phyloP scores from a whole-genome alignment of 139 green algal species.

The Raphidocelis subcapitata region DNA sequence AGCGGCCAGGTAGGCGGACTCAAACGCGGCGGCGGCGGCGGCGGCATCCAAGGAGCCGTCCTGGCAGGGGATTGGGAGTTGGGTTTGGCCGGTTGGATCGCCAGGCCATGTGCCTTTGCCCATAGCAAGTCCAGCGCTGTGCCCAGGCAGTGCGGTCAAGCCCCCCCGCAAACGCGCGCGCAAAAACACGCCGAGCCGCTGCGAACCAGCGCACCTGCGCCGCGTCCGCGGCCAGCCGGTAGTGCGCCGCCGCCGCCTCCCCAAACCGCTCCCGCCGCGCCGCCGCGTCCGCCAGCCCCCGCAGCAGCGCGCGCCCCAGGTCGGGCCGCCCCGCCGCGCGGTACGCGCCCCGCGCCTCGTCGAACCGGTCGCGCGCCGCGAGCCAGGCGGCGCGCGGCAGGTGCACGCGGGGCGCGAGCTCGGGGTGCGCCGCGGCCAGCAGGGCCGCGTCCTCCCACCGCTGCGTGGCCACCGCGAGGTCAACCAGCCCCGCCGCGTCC shows the following conservation, averaged over 20 bases:
- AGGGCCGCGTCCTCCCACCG: slow-evolving; percentile 75
- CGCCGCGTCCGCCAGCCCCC: slow-evolving; percentile 60
- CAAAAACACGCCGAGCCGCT: background rate
- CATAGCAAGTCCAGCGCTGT: too few relatives aligned
- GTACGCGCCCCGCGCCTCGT: slow-evolving; percentile 56
- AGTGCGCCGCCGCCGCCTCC: slow-evolving; percentile 65
- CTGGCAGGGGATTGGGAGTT: too few relatives aligned
- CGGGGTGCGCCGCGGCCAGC: slow-evolving; percentile 54
- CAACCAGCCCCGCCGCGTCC: slow-evolving; percentile 37
- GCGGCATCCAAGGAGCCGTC: background rate
- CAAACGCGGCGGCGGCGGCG: slow-evolving; percentile 32
- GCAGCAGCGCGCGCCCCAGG: slow-evolving; percentile 18
- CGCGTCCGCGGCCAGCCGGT: slow-evolving; percentile 64
- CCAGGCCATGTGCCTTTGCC: too few relatives aligned
- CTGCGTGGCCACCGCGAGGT: slow-evolving; percentile 47
- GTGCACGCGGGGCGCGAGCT: slow-evolving; percentile 42
- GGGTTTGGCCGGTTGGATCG: too few relatives aligned
- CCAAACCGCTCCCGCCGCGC: slow-evolving; percentile 55
- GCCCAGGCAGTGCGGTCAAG: too few relatives aligned
- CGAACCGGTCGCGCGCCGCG: slow-evolving; percentile 48
- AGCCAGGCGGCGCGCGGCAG: slow-evolving; percentile 70
- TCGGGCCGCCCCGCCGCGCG: slow-evolving; percentile 38
- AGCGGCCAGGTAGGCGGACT: slow-evolving; percentile 60
- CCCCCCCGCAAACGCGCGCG: background rate
- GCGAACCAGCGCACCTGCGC: slow-evolving; percentile 28